Conservation (phyloP, 2,329 filamentous ascomycete genomes). For the Colletotrichum godetiae region DNA sequence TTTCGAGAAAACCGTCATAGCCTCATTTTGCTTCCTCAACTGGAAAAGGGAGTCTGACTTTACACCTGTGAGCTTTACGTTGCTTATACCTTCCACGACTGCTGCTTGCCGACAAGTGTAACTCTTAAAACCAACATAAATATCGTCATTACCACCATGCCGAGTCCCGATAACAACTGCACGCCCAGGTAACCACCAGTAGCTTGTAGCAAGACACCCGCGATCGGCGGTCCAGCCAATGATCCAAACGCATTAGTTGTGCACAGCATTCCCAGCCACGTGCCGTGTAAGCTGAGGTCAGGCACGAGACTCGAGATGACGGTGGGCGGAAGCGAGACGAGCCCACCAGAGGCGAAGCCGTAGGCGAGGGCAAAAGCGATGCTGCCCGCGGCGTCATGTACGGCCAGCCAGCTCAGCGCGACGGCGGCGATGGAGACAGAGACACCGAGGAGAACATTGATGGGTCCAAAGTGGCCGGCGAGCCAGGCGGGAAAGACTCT, state of each 20-base stretch:
- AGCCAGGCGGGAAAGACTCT: conserved; percentile 59
- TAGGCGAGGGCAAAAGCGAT: conserved; percentile 56
- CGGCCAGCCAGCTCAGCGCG: conserved; percentile 54
- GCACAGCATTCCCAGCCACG: conserved; percentile 56
- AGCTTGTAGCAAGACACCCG: conserved; percentile 48
- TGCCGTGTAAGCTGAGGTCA: conserved; percentile 53
- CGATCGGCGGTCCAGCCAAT: conserved; percentile 52
- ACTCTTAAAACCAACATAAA: conserved; percentile 3
- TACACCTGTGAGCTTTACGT: too few species aligned
- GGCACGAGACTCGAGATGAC: conserved; percentile 54
- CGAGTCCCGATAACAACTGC: conserved; percentile 43
- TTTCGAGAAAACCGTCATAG: too few species aligned
- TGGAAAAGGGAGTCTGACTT: too few species aligned
- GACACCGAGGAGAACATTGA: conserved; percentile 53
- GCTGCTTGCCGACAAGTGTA: not conserved
- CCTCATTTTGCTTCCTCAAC: too few species aligned
- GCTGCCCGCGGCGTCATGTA: conserved; percentile 47
- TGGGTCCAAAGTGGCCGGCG: conserved; percentile 52
- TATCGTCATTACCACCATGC: conserved; percentile 36
- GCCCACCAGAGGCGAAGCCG: conserved; percentile 58
- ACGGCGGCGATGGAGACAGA: conserved; percentile 47
- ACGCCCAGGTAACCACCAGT: conserved; percentile 41
- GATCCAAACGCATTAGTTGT: conserved; percentile 49
- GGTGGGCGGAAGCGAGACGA: conserved; percentile 55
- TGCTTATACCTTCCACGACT: not conserved